Evolutionary conservation across 2,329 filamentous ascomycete species (phyloP).

Genomic region (Cladosporium sphaerospermum): DNA sequence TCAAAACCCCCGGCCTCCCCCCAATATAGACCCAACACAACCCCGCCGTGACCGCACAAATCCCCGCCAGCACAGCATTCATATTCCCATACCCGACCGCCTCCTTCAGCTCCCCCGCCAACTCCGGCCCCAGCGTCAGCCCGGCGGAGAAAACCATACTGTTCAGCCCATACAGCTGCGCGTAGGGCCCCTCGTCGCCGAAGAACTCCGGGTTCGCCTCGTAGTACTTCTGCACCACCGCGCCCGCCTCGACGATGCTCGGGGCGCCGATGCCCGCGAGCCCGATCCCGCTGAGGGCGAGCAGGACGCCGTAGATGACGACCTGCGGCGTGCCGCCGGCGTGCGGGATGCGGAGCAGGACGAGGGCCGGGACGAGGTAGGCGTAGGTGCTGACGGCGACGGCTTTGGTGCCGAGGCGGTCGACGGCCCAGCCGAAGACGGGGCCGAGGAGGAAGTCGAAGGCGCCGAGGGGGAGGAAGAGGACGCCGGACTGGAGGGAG

Average conservation of each 20-base stretch:
- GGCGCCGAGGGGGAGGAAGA: slow-evolving; percentile 42
- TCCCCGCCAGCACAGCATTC: slow-evolving; percentile 45
- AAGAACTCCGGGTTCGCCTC: slow-evolving; percentile 51
- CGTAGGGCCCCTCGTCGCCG: slow-evolving; percentile 53
- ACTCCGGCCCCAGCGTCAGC: slow-evolving; percentile 53
- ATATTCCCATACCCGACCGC: slow-evolving; percentile 53
- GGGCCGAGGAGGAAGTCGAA: slow-evolving; percentile 43
- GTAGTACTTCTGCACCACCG: slow-evolving; percentile 51
- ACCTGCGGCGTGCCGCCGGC: slow-evolving; percentile 36
- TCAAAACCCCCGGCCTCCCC: too few relatives aligned
- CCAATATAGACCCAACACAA: slow-evolving; percentile 35
- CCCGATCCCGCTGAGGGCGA: slow-evolving; percentile 46
- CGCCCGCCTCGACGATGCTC: slow-evolving; percentile 52
- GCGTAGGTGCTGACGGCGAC: slow-evolving; percentile 38
- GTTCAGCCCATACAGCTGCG: slow-evolving; percentile 60
- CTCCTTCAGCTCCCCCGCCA: slow-evolving; percentile 48
- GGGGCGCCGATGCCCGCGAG: slow-evolving; percentile 50
- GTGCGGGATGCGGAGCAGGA: slow-evolving; percentile 40
- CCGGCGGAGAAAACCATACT: slow-evolving; percentile 58
- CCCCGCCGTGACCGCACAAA: slow-evolving; percentile 41
- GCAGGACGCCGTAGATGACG: slow-evolving; percentile 41
- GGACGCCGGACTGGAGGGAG: slow-evolving; percentile 38
- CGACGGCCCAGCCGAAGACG: slow-evolving; percentile 43
- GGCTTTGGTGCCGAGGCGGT: slow-evolving; percentile 40
- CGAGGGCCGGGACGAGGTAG: slow-evolving; percentile 38